phyloP scores from a whole-genome alignment of 2,329 filamentous ascomycete genomes.

The Sporothrix humicola region DNA sequence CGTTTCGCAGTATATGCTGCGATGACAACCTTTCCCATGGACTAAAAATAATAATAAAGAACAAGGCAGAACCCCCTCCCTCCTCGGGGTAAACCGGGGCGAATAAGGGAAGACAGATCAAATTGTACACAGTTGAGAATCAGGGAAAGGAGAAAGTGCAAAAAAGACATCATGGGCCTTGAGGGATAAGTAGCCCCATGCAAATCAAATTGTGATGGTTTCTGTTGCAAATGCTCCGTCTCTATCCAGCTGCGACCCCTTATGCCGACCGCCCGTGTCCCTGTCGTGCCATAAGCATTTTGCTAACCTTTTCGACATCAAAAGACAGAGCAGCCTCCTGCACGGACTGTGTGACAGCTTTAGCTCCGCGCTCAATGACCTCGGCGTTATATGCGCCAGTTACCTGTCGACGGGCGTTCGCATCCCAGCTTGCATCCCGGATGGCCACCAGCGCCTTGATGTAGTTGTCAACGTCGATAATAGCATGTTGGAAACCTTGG shows the following conservation, averaged over 20 bases:
- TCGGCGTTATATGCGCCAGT: constrained; percentile 45
- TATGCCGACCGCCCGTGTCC: constrained; percentile 41
- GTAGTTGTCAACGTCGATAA: constrained; percentile 50
- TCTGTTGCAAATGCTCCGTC: background rate
- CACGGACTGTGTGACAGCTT: constrained; percentile 46
- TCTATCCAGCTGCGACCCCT: background rate
- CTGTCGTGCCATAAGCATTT: constrained; percentile 46
- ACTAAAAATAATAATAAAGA: too few species aligned
- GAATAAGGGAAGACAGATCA: too few species aligned
- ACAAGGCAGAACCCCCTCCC: too few species aligned
- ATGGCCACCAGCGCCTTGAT: constrained; percentile 44
- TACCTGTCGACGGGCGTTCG: constrained; percentile 35
- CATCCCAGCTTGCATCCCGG: constrained; percentile 33
- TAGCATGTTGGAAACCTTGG: constrained; percentile 53
- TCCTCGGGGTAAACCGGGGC: too few species aligned
- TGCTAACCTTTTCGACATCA: constrained; percentile 41
- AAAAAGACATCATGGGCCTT: background rate
- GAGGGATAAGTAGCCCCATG: too few species aligned
- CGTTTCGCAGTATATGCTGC: too few species aligned
- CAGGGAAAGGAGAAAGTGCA: background rate
- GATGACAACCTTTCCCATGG: too few species aligned
- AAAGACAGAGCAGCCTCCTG: constrained; percentile 45
- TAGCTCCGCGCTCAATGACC: constrained; percentile 44
- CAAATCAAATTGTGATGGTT: too few species aligned
- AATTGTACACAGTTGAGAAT: too few species aligned